A percentile compares a stretch with the other conserved stretches of the same genome.
phyloP scores from a whole-genome alignment of 2,329 filamentous ascomycete species.

The Fusarium nematophilum region DNA sequence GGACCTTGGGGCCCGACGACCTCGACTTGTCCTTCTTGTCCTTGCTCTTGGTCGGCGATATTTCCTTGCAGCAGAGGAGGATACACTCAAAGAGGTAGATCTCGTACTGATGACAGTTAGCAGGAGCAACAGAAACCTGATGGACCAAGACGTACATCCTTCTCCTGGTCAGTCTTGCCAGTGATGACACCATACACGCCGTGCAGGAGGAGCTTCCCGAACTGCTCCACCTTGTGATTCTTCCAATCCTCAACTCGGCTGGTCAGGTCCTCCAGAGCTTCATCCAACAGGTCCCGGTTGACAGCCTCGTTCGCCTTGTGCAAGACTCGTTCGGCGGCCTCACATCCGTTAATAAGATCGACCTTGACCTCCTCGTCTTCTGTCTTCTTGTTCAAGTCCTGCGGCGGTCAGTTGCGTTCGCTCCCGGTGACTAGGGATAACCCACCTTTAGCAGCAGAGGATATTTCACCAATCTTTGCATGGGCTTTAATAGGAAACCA shows the following conservation, averaged over 20 bases:
- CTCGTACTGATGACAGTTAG: conserved; percentile 76
- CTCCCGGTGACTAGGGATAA: conserved; percentile 18
- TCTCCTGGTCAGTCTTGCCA: conserved; percentile 87
- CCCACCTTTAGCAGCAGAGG: conserved; percentile 85
- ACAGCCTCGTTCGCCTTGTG: conserved; percentile 91
- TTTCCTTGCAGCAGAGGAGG: conserved; percentile 95
- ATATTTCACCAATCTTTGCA: conserved; percentile 95
- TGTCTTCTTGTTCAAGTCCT: conserved; percentile 89
- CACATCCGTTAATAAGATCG: conserved; percentile 81
- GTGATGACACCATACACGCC: conserved; percentile 94
- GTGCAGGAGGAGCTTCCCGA: conserved; percentile 87
- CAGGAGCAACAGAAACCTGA: conserved; percentile 40
- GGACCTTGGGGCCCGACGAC: conserved; percentile 65
- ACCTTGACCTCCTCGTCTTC: conserved; percentile 76
- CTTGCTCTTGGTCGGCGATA: conserved; percentile 84
- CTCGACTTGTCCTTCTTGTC: conserved; percentile 77
- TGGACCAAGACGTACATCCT: conserved; percentile 73
- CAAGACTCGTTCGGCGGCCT: conserved; percentile 83
- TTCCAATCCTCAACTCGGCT: conserved; percentile 96
- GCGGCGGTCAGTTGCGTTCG: conserved; percentile 43
- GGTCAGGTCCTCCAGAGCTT: conserved; percentile 85
- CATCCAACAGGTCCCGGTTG: conserved; percentile 84
- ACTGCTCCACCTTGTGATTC: conserved; percentile 88
- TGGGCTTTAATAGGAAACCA: conserved; percentile 94
- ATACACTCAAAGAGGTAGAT: conserved; percentile 98